Evolutionary conservation across 352 stramenopile species (phyloP).

Genomic region (Globisporangium emineosum): DNA sequence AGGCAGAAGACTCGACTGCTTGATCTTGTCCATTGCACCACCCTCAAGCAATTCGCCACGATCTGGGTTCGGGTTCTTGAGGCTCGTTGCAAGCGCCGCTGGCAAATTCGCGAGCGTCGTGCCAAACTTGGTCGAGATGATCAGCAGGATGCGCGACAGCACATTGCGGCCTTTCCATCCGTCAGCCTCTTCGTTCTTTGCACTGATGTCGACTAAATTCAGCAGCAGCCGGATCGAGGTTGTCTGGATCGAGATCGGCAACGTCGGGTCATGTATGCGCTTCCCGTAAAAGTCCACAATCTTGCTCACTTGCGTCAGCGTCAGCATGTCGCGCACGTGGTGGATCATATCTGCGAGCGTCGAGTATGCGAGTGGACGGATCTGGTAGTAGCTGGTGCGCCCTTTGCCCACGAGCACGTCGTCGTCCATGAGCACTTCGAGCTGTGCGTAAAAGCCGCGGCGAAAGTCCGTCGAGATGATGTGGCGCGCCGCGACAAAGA

Average conservation of each 20-base stretch:
- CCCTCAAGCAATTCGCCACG: slow-evolving; percentile 73
- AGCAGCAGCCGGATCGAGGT: slow-evolving; percentile 94
- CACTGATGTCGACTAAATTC: slow-evolving; percentile 97
- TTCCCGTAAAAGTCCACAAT: slow-evolving; percentile 94
- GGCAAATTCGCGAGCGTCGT: slow-evolving; percentile 81
- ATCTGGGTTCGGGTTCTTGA: slow-evolving; percentile 42
- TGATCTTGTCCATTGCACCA: slow-evolving; percentile 87
- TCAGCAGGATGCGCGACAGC: slow-evolving; percentile 89
- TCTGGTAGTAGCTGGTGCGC: slow-evolving; percentile 82
- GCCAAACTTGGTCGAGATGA: slow-evolving; percentile 94
- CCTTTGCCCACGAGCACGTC: slow-evolving; percentile 90
- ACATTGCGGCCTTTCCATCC: slow-evolving; percentile 88
- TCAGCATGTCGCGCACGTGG: slow-evolving; percentile 94
- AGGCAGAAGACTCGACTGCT: slow-evolving; percentile 70
- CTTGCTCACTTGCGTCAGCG: slow-evolving; percentile 91
- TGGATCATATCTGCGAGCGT: slow-evolving; percentile 98
- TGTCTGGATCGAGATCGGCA: slow-evolving; percentile 95
- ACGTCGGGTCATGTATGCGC: slow-evolving; percentile 90
- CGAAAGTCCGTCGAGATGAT: slow-evolving; percentile 98
- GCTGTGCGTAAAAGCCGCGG: slow-evolving; percentile 93
- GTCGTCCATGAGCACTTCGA: slow-evolving; percentile 96
- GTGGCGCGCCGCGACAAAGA: slow-evolving; percentile 94
- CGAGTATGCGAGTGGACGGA: slow-evolving; percentile 95
- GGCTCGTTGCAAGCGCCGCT: slow-evolving; percentile 51
- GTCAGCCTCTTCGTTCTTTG: slow-evolving; percentile 92